Conservation (phyloP, 108 stramenopile species). For the Schizochytrium sp. region DNA sequence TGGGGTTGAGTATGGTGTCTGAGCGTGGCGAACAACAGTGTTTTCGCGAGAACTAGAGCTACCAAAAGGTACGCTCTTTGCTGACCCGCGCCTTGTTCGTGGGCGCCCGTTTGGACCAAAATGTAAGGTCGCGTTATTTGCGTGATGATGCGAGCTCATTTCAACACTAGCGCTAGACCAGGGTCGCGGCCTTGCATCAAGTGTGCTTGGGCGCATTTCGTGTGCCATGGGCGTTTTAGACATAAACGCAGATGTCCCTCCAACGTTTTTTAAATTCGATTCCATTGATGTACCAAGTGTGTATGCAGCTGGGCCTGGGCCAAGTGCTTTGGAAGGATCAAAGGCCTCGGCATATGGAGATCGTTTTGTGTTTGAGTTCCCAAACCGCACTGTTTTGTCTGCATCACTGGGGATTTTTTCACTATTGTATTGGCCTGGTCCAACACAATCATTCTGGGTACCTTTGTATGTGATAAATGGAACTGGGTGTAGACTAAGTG, state of each 20-base stretch:
- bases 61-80: constrained; percentile 4
- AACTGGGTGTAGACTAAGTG: constrained; percentile 4
- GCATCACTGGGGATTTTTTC: neutral
- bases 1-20: constrained; percentile 1
- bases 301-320: constrained; percentile 3
- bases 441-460: constrained; percentile 2
- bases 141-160: neutral
- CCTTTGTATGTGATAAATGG: neutral
- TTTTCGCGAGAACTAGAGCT: constrained; percentile 13
- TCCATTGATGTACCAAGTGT: neutral
- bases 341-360: neutral
- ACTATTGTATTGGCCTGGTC: constrained; percentile 9
- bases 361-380: neutral
- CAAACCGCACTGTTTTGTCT: neutral
- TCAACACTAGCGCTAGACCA: neutral
- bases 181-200: neutral
- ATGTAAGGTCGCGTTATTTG: neutral
- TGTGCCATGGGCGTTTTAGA: constrained; percentile 20
- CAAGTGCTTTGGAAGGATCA: neutral
- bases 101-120: neutral
- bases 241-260: neutral
- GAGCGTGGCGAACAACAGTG: neutral
- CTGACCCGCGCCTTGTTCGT: neutral
- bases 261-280: neutral
- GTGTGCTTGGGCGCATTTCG: neutral